Evolutionary conservation across 2,329 filamentous ascomycete species (phyloP).

Genomic region (Verticillium dahliae): DNA sequence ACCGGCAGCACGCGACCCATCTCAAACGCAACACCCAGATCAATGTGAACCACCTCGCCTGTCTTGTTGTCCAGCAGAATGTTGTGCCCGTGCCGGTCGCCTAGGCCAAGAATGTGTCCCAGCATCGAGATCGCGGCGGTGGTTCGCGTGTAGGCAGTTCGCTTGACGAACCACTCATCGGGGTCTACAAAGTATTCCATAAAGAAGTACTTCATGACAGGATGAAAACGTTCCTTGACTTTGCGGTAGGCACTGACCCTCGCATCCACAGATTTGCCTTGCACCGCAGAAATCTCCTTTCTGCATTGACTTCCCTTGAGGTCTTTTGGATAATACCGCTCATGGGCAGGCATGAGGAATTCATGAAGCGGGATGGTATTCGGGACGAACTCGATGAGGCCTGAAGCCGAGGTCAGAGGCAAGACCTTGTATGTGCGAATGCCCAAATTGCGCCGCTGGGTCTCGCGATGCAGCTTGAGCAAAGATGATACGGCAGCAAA

Average conservation of each 20-base stretch:
- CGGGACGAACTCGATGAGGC: conserved; percentile 94
- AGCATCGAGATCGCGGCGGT: conserved; percentile 95
- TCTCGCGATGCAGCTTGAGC: conserved; percentile 76
- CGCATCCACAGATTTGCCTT: conserved; percentile 61
- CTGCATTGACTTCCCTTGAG: conserved; percentile 70
- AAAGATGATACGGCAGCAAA: conserved; percentile 93
- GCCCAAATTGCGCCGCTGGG: conserved; percentile 79
- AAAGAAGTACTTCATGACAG: conserved; percentile 95
- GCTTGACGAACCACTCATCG: conserved; percentile 89
- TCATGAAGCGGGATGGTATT: conserved; percentile 90
- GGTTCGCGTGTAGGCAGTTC: conserved; percentile 85
- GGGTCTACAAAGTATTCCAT: conserved; percentile 91
- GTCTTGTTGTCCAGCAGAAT: conserved; percentile 86
- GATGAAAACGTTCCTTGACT: conserved; percentile 76
- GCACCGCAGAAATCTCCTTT: conserved; percentile 69
- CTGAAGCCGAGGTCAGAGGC: conserved; percentile 75
- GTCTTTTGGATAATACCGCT: conserved; percentile 78
- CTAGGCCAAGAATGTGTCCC: conserved; percentile 85
- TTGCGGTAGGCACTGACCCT: conserved; percentile 71
- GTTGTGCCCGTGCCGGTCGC: conserved; percentile 93
- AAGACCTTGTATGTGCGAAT: conserved; percentile 97
- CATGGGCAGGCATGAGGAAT: conserved; percentile 85
- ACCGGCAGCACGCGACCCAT: conserved; percentile 91
- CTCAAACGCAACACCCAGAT: conserved; percentile 95
- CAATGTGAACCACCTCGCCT: conserved; percentile 94